Evolutionary conservation across 2,329 filamentous ascomycete species (phyloP), one percentile per base, ranked within the genome.

Genomic region (Apiospora sp.): DNA sequence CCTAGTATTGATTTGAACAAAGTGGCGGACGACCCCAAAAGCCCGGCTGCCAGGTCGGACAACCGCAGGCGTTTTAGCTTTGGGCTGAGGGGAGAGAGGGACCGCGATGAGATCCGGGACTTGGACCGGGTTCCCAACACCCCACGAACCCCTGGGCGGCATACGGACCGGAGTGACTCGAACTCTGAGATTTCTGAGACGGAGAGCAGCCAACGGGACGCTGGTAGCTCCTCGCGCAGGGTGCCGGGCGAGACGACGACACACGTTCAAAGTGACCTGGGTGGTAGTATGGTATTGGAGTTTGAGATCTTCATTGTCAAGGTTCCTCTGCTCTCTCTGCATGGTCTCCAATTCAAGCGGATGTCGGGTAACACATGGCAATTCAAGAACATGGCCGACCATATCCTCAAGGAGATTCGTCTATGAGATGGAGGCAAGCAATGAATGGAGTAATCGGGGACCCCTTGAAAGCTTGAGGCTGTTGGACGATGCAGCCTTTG

Each of bases 251-350:
- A 97, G 84, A 98, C 95, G 34, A 95, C 92, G 69, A 98, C 95
- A 4, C 94, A 96, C 73, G 95, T 98, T 34, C 94, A 97, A 81
- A 96, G 91, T 76, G 96, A 98, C 78, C 89, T 97, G 41, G 95
- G 95, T 3, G 92, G 91, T 72, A 96, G 91, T 82, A 92, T 97
- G 88, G 88, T 94, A 51, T 86, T 98, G 70, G 92, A 94, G 75
- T 99, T 98, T 80, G 96, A 99, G 81, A 98, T 98, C 75, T 92
- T 98, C 77, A 96, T 99, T 77, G 96, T 99, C 81, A 99, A 99
- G 84, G 95, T 99, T 37, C 96, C 96, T 16, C 86, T 99, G 70
- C 91, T 99, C 74, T 95, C 93, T 58, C 85, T 99, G 72, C 96
- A 99, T 80, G 96, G 96, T 68, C 95, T 99, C 74, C 96, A 98